Conservation (phyloP, 352 stramenopile genomes). For the Globisporangium irregulare region DNA sequence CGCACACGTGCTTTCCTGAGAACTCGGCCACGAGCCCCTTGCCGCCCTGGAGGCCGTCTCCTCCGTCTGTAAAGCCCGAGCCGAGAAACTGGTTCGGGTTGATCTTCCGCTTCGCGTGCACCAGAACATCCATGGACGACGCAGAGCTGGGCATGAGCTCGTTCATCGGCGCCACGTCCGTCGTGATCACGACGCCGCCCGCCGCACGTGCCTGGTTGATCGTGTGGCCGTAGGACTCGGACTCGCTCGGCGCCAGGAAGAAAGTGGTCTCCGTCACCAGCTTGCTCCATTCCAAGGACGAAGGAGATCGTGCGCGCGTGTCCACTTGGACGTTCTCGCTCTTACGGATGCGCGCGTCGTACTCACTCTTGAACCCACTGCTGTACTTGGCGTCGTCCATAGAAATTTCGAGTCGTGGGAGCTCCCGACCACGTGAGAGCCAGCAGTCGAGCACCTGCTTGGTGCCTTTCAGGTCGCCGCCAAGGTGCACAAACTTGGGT, state of each 20-base stretch:
- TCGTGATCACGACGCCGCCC: conserved; percentile 47
- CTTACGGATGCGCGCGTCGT: conserved; percentile 19
- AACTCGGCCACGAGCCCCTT: conserved; percentile 11
- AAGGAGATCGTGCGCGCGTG: conserved; percentile 19
- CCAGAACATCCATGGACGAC: background rate
- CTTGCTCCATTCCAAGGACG: conserved; percentile 30
- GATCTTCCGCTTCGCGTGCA: conserved; percentile 5
- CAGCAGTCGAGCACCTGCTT: conserved; percentile 50
- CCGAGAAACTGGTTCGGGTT: conserved; percentile 34
- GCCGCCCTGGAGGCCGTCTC: conserved; percentile 8
- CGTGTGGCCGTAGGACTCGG: conserved; percentile 66
- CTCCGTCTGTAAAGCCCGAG: background rate
- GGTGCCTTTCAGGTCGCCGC: conserved; percentile 50
- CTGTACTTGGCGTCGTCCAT: conserved; percentile 24
- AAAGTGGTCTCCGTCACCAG: conserved; percentile 40
- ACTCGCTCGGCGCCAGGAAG: conserved; percentile 49
- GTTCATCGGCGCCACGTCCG: conserved; percentile 61
- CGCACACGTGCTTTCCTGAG: conserved; percentile 11
- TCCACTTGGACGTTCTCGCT: conserved; percentile 31
- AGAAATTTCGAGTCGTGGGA: conserved; percentile 44
- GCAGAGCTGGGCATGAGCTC: conserved; percentile 31
- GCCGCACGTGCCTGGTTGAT: conserved; percentile 56
- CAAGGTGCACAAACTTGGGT: conserved; percentile 49
- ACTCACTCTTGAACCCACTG: conserved; percentile 17
- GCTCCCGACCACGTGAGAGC: conserved; percentile 27